phyloP scores from a whole-genome alignment of 768 basidiomycete genomes.

The Porphyrellus cyaneotinctus region DNA sequence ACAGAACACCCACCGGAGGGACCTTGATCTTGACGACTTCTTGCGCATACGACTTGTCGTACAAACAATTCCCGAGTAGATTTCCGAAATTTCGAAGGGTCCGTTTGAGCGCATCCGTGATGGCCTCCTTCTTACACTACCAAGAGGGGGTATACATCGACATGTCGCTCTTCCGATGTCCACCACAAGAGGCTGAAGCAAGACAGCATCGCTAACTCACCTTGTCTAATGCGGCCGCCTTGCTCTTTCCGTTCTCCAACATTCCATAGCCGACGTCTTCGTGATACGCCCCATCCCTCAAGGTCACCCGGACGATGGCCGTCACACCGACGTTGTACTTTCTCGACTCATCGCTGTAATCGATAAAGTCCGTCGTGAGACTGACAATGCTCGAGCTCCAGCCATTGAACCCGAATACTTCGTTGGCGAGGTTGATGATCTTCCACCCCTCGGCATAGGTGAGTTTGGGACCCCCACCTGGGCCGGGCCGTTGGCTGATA shows the following conservation, averaged over 20 bases:
- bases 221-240: conserved; percentile 88
- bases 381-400: conserved; percentile 82
- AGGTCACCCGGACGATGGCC: conserved; percentile 81
- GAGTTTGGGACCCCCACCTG: conserved; percentile 80
- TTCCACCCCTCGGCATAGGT: conserved; percentile 98
- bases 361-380: conserved; percentile 74
- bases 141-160: background rate
- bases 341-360: conserved; percentile 63
- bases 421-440: conserved; percentile 95
- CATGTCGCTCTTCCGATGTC: background rate
- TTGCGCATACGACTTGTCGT: conserved; percentile 85
- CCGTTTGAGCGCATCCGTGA: conserved; percentile 92
- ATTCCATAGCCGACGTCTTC: conserved; percentile 94
- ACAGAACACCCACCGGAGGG: conserved; percentile 53
- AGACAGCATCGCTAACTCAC: conserved; percentile 40
- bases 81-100: conserved; percentile 91
- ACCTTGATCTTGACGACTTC: conserved; percentile 88
- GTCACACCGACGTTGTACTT: conserved; percentile 73
- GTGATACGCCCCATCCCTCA: conserved; percentile 84
- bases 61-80: conserved; percentile 93
- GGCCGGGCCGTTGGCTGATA: conserved; percentile 84
- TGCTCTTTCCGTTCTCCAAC: conserved; percentile 80
- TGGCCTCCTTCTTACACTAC: conserved; percentile 97
- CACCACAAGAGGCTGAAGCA: background rate
- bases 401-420: conserved; percentile 97